These are phyloP conservation scores for Mortierella sp. DNA, from an alignment of 371 early-diverging fungal genomes.

Conservation along the genomic window DNA sequence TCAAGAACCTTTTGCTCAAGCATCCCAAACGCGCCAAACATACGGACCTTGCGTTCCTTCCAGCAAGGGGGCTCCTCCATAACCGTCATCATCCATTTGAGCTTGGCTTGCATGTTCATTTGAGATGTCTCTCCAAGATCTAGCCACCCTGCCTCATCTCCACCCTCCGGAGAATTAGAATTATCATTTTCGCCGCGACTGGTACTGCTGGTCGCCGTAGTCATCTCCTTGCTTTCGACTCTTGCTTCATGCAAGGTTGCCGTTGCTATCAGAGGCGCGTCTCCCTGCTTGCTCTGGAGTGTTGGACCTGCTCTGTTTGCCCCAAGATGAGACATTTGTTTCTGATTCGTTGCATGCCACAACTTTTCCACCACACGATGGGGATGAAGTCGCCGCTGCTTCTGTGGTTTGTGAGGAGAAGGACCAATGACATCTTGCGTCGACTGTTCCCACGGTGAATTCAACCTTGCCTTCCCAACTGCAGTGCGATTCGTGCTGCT, in stretches of 20 bases:
- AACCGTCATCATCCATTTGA: constrained; percentile 34
- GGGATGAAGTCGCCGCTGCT: constrained; percentile 21
- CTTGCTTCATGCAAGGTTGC: neutral
- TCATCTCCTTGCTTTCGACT: neutral
- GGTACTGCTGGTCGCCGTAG: neutral
- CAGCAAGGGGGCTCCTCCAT: constrained; percentile 37
- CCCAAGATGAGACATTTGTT: neutral
- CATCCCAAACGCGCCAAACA: constrained; percentile 38
- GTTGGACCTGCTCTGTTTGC: neutral
- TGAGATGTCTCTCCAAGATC: constrained; percentile 5
- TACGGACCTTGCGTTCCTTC: constrained; percentile 38
- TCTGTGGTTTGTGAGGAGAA: neutral
- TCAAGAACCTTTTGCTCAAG: constrained; percentile 37
- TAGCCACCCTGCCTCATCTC: constrained; percentile 13
- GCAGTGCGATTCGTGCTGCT: neutral
- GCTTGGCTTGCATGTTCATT: constrained; percentile 23
- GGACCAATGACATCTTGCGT: neutral
- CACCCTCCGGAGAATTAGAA: no score
- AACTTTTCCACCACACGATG: constrained; percentile 31
- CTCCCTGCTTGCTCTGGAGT: neutral
- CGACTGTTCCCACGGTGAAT: no score
- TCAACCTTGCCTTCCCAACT: no score
- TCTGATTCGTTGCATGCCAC: constrained; percentile 43
- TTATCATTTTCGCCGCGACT: neutral
- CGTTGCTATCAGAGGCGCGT: neutral